phyloP scores from a whole-genome alignment of 345 rosid species.

The Brassica cretica region DNA sequence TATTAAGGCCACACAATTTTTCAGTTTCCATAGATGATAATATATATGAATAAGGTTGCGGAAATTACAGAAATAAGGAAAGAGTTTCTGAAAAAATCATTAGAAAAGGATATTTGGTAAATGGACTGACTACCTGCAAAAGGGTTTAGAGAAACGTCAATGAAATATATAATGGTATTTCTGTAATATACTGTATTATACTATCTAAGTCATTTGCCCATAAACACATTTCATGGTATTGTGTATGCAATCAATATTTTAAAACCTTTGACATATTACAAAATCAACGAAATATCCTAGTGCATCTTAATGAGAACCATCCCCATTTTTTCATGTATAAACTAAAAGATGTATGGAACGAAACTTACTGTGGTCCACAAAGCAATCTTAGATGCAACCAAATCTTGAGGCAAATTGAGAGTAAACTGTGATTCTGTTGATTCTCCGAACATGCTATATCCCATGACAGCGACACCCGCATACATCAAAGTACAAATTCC shows the following conservation, averaged over 20 bases:
- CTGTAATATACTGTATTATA: neutral
- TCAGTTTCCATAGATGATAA: neutral
- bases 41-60: neutral
- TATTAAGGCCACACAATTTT: conserved; percentile 38
- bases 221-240: conserved; percentile 10
- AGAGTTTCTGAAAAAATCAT: neutral
- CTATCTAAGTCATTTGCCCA: neutral
- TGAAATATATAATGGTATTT: neutral
- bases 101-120: conserved; percentile 80
- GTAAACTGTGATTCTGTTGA: conserved; percentile 75
- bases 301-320: neutral
- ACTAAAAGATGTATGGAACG: neutral
- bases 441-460: conserved; percentile 89
- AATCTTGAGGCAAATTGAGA: conserved; percentile 82
- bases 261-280: neutral
- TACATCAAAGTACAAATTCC: conserved; percentile 70
- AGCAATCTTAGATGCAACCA: conserved; percentile 90
- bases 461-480: conserved; percentile 83
- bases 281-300: neutral
- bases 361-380: conserved; percentile 85
- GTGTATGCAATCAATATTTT: neutral
- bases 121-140: conserved; percentile 89
- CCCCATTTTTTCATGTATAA: neutral
- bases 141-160: neutral
- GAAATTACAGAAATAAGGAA: neutral